A percentile compares a stretch with the other conserved stretches of the same genome.
Evolutionary conservation across 495 filamentous ascomycete genomes (phyloP).

Genomic region (Parathielavia hyrcaniae): DNA sequence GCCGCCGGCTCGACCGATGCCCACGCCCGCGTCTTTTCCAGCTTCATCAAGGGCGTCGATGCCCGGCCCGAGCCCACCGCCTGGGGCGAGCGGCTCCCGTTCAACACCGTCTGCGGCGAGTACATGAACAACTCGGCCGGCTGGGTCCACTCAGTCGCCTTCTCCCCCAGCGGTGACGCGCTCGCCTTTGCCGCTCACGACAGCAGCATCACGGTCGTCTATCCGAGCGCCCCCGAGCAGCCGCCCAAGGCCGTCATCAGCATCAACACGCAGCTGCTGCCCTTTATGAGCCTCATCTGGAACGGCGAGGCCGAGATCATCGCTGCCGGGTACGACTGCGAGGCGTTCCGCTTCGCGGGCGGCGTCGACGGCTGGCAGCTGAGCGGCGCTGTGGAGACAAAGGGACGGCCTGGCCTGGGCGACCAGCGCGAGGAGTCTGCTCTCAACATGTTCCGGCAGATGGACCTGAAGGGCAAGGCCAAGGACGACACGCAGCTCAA

Average conservation of each 20-base stretch:
- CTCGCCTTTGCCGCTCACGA: conserved; percentile 91
- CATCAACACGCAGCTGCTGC: conserved; percentile 80
- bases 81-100: conserved; percentile 93
- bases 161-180: conserved; percentile 85
- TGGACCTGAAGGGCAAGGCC: conserved; percentile 91
- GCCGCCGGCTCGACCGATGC: conserved; percentile 93
- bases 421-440: conserved; percentile 59
- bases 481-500: conserved; percentile 88
- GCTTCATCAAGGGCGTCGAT: conserved; percentile 93
- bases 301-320: conserved; percentile 88
- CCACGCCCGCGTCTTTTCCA: conserved; percentile 92
- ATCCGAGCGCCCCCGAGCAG: conserved; percentile 86
- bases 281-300: conserved; percentile 90
- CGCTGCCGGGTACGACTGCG: conserved; percentile 92
- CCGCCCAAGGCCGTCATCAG: conserved; percentile 82
- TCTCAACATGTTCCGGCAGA: conserved; percentile 98
- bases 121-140: conserved; percentile 91
- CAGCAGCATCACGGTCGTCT: conserved; percentile 92
- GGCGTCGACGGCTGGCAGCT: conserved; percentile 78
- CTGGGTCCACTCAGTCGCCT: conserved; percentile 87
- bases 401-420: conserved; percentile 55
- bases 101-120: conserved; percentile 97
- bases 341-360: conserved; percentile 86
- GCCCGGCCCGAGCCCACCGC: conserved; percentile 76
- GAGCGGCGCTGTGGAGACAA: conserved; percentile 74